A percentile compares a stretch with the other conserved stretches of the same genome.
phyloP scores from a whole-genome alignment of 345 rosid genomes.

The Erodium maritimum region DNA sequence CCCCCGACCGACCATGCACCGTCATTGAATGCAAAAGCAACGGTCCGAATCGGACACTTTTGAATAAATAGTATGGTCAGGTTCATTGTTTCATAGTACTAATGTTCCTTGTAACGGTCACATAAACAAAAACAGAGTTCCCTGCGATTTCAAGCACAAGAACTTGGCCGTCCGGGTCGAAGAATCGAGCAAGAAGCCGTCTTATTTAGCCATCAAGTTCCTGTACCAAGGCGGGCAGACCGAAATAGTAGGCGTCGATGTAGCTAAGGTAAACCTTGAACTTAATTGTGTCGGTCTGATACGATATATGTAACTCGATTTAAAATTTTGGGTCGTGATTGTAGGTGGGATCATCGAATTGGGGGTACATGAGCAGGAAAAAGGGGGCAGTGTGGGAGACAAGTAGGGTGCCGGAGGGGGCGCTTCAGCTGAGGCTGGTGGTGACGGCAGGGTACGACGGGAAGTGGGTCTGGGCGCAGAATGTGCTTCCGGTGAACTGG shows the following conservation, averaged over 20 bases:
- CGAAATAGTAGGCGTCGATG: constrained; percentile 64
- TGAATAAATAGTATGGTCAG: too few species aligned
- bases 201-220: constrained; percentile 59
- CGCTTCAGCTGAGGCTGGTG: constrained; percentile 64
- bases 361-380: constrained; percentile 64
- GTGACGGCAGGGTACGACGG: constrained; percentile 81
- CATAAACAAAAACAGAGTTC: constrained; percentile 69
- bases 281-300: too few species aligned
- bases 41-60: too few species aligned
- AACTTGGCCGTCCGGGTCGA: constrained; percentile 84
- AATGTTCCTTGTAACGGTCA: too few species aligned
- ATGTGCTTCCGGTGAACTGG: constrained; percentile 68
- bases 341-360: constrained; percentile 54
- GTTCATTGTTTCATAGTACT: too few species aligned
- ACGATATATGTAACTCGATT: too few species aligned
- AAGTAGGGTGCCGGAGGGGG: constrained; percentile 54
- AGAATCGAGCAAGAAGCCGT: constrained; percentile 72
- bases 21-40: too few species aligned
- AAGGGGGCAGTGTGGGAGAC: constrained; percentile 78
- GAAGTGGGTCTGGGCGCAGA: constrained; percentile 61
- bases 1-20: too few species aligned
- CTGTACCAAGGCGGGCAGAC: constrained; percentile 95
- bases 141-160: constrained; percentile 46
- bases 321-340: neutral
- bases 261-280: constrained; percentile 35